Evolutionary conservation across 2,329 filamentous ascomycete species (phyloP).

Genomic region (Alternaria gaisen): DNA sequence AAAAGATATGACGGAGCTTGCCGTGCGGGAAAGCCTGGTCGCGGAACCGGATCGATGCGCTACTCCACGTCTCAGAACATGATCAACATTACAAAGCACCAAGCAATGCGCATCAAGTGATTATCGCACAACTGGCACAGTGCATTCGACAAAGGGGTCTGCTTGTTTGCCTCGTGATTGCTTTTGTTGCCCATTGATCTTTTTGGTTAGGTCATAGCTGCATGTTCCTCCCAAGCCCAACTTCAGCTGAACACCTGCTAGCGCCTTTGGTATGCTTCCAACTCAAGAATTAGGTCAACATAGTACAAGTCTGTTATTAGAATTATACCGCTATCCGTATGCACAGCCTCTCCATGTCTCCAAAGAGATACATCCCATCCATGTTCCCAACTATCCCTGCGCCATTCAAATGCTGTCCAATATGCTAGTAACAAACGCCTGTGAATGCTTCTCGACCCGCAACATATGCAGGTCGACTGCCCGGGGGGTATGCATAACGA

Average conservation of each 20-base stretch:
- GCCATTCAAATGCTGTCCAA: constrained; percentile 31
- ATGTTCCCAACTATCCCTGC: constrained; percentile 14
- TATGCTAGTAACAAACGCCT: constrained; percentile 24
- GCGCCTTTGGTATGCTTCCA: no score
- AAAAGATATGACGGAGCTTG: constrained; percentile 46
- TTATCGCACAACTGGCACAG: background rate
- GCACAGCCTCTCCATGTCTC: constrained; percentile 2
- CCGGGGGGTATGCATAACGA: constrained; percentile 34
- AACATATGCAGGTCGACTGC: constrained; percentile 8
- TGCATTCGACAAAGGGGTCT: background rate
- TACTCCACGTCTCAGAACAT: constrained; percentile 16
- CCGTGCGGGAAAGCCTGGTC: constrained; percentile 33
- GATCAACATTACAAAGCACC: background rate
- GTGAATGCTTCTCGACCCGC: constrained; percentile 26
- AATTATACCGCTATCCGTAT: constrained; percentile 18
- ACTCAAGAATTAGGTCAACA: background rate
- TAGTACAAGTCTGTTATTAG: background rate
- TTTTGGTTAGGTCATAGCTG: constrained; percentile 5
- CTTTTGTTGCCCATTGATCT: constrained; percentile 23
- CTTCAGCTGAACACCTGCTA: background rate
- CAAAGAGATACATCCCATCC: constrained; percentile 3
- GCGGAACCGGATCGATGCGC: constrained; percentile 22
- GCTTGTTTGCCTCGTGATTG: constrained; percentile 7
- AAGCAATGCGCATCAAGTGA: background rate
- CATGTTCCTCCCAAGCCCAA: background rate